phyloP scores from a whole-genome alignment of 345 rosid genomes.

The Arabidopsis suecica region DNA sequence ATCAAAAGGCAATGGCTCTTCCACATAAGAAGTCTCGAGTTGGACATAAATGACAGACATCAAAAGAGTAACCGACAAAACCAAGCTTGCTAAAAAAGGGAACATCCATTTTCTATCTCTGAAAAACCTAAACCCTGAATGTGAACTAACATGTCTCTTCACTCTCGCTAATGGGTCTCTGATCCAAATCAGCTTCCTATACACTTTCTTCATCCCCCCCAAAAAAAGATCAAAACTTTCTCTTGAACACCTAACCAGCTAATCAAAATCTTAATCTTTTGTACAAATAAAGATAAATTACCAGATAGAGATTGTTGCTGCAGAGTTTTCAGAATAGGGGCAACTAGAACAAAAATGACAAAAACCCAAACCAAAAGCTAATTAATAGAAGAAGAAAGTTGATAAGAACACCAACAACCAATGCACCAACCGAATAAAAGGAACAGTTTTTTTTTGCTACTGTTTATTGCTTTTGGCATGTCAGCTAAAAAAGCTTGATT shows the following conservation, averaged over 20 bases:
- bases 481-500: conserved; percentile 39
- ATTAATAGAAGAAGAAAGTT: conserved; percentile 41
- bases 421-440: conserved; percentile 44
- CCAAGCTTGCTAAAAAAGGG: conserved; percentile 80
- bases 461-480: conserved; percentile 43
- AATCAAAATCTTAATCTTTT: conserved; percentile 37
- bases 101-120: conserved; percentile 83
- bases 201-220: conserved; percentile 55
- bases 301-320: conserved; percentile 28
- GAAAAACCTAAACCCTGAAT: conserved; percentile 63
- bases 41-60: conserved; percentile 52
- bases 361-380: conserved; percentile 10
- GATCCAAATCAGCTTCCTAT: conserved; percentile 52
- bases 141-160: conserved; percentile 25
- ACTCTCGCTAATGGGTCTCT: conserved; percentile 42
- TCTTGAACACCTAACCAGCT: conserved; percentile 6
- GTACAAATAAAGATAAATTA: conserved; percentile 13
- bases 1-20: conserved; percentile 58
- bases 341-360: conserved; percentile 16
- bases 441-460: conserved; percentile 15
- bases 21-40: conserved; percentile 51
- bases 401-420: conserved; percentile 44
- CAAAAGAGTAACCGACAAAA: conserved; percentile 68
- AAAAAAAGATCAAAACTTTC: background rate
- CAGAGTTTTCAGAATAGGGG: conserved; percentile 7